A percentile compares a stretch with the other conserved stretches of the same genome.
Evolutionary conservation across 2,329 filamentous ascomycete species (phyloP).

Genomic region (Microsporum audouinii): DNA sequence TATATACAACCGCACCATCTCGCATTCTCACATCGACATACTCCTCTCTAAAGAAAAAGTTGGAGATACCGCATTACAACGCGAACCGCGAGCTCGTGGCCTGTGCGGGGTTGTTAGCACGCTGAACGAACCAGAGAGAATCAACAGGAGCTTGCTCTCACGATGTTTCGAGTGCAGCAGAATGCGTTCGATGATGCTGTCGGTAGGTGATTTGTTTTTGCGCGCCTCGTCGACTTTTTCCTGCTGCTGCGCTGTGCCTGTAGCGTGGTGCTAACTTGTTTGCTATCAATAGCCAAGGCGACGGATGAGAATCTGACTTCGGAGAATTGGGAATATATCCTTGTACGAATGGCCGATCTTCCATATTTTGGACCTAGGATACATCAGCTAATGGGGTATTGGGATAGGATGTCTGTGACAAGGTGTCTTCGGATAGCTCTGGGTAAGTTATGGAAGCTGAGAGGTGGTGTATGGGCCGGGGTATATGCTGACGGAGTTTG

Average conservation of each 20-base stretch:
- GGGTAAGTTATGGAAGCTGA: slow-evolving; percentile 25
- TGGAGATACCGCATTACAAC: not conserved
- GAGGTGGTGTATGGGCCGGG: not conserved
- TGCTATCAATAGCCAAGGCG: slow-evolving; percentile 51
- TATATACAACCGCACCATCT: not conserved
- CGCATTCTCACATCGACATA: not conserved
- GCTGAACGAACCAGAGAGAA: not conserved
- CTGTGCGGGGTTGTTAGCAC: not conserved
- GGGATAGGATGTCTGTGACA: slow-evolving; percentile 49
- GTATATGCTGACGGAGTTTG: not conserved
- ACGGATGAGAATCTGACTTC: slow-evolving; percentile 96
- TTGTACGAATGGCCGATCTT: slow-evolving; percentile 33
- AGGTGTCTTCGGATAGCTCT: slow-evolving; percentile 41
- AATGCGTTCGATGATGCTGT: slow-evolving; percentile 61
- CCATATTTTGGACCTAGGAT: not conserved
- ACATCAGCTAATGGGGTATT: not conserved
- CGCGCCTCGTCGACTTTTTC: not conserved
- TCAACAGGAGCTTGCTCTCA: not conserved
- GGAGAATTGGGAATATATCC: slow-evolving; percentile 63
- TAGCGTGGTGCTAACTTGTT: slow-evolving; percentile 20
- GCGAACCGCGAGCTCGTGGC: not conserved
- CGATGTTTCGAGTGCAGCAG: slow-evolving; percentile 51
- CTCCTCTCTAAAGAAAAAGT: not conserved
- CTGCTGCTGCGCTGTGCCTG: not conserved
- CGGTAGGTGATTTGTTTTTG: slow-evolving; percentile 36